A percentile compares a stretch with the other conserved stretches of the same genome.
These are phyloP conservation scores for Tricladium varicosporioides DNA, from an alignment of 2,329 filamentous ascomycete genomes.

Conservation along the genomic window DNA sequence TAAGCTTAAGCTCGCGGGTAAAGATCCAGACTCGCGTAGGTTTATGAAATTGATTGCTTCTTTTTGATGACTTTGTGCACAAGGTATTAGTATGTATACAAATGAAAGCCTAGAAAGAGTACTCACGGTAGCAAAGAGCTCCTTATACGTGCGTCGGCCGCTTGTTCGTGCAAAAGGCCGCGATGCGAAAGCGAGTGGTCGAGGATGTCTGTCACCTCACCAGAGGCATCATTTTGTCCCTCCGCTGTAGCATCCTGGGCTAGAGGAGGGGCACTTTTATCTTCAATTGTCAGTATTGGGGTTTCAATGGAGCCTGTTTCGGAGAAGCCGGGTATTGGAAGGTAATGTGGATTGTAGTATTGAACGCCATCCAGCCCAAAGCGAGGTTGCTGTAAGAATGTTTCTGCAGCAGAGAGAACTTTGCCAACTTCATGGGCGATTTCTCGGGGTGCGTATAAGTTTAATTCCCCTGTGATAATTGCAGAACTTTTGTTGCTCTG, in stretches of 20 bases:
- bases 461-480: background rate
- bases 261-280: background rate
- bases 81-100: background rate
- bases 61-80: background rate
- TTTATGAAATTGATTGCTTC: background rate
- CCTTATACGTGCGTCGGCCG: background rate
- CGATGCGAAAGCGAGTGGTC: background rate
- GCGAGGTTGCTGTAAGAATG: constrained; percentile 1
- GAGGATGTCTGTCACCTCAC: background rate
- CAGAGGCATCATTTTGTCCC: background rate
- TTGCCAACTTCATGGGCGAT: background rate
- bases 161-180: background rate
- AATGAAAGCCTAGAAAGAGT: background rate
- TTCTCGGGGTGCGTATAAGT: background rate
- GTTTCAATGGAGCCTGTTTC: background rate
- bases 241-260: background rate
- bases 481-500: background rate
- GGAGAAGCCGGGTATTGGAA: background rate
- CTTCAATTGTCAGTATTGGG: background rate
- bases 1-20: background rate
- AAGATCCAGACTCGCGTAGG: background rate
- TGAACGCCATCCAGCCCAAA: background rate
- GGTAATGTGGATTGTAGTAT: constrained; percentile 1
- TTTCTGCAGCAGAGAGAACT: background rate
- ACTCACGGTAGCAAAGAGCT: background rate